A percentile compares a stretch with the other conserved stretches of the same genome.
phyloP scores from a whole-genome alignment of 805 yeast genomes.

The Saturnispora besseyi region DNA sequence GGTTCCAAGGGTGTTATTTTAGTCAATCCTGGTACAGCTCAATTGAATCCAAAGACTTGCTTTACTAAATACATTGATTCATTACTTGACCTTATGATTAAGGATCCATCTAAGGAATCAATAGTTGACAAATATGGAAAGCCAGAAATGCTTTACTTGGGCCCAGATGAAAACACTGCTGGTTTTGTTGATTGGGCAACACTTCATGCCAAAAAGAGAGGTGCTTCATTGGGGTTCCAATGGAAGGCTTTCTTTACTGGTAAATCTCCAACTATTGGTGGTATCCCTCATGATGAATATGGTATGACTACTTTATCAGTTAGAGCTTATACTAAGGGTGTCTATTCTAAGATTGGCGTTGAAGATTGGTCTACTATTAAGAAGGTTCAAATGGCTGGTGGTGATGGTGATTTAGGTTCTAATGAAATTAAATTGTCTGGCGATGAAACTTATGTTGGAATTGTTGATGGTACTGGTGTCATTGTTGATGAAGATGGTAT shows the following conservation, averaged over 20 bases:
- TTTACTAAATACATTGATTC: constrained; percentile 92
- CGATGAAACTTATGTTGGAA: constrained; percentile 74
- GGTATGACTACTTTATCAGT: constrained; percentile 98
- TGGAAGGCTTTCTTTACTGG: constrained; percentile 99
- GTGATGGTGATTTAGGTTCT: constrained; percentile 96
- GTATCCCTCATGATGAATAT: constrained; percentile 95
- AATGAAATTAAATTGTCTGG: constrained; percentile 85
- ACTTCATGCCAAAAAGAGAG: constrained; percentile 79
- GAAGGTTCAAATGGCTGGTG: constrained; percentile 97
- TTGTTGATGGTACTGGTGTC: constrained; percentile 95
- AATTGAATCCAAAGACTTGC: constrained; percentile 71
- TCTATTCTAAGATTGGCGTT: constrained; percentile 69
- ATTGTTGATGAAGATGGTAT: constrained; percentile 86
- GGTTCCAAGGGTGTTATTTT: constrained; percentile 97
- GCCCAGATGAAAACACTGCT: constrained; percentile 99
- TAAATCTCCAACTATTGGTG: constrained; percentile 84
- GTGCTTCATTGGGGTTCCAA: constrained; percentile 67
- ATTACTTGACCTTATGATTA: constrained; percentile 74
- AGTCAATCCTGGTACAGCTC: constrained; percentile 62
- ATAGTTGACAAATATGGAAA: constrained; percentile 77
- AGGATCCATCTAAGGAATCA: constrained; percentile 63
- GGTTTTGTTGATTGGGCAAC: constrained; percentile 97
- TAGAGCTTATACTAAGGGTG: constrained; percentile 80
- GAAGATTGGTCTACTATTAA: constrained; percentile 45
- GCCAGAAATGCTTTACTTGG: constrained; percentile 90